Conservation (phyloP, 169 alveolate genomes). For the Plasmodium berghei region DNA sequence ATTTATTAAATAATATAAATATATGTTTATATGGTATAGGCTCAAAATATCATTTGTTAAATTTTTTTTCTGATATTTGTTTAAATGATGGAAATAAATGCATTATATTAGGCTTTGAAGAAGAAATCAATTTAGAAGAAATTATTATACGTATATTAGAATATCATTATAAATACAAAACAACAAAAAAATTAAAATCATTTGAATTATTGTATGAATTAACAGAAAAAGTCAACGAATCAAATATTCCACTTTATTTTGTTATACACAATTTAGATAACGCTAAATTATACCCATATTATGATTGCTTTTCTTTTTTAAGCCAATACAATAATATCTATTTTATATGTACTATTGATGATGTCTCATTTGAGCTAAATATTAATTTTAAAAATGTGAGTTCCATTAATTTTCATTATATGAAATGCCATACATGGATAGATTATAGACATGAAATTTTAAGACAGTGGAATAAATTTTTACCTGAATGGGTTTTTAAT, state of each 20-base stretch:
- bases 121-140: constrained; percentile 66
- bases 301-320: constrained; percentile 56
- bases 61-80: constrained; percentile 45
- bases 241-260: constrained; percentile 61
- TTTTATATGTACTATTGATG: constrained; percentile 64
- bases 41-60: constrained; percentile 61
- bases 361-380: constrained; percentile 60
- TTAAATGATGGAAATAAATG: constrained; percentile 71
- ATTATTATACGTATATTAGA: constrained; percentile 48
- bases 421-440: constrained; percentile 70
- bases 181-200: constrained; percentile 48
- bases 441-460: constrained; percentile 62
- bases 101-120: constrained; percentile 56
- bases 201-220: constrained; percentile 60
- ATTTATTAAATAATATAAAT: constrained; percentile 64
- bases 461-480: constrained; percentile 66
- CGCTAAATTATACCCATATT: constrained; percentile 58
- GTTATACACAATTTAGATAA: constrained; percentile 63
- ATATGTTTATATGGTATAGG: constrained; percentile 68
- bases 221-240: constrained; percentile 34
- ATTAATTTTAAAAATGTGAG: constrained; percentile 53
- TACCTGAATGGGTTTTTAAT: constrained; percentile 72
- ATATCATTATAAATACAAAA: constrained; percentile 57
- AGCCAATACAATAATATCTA: constrained; percentile 56
- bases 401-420: constrained; percentile 43